Percentiles rank a stretch among this genome's conserved stretches.
phyloP scores from a whole-genome alignment of 257 asterid species.

The Scutellaria galericulata region DNA sequence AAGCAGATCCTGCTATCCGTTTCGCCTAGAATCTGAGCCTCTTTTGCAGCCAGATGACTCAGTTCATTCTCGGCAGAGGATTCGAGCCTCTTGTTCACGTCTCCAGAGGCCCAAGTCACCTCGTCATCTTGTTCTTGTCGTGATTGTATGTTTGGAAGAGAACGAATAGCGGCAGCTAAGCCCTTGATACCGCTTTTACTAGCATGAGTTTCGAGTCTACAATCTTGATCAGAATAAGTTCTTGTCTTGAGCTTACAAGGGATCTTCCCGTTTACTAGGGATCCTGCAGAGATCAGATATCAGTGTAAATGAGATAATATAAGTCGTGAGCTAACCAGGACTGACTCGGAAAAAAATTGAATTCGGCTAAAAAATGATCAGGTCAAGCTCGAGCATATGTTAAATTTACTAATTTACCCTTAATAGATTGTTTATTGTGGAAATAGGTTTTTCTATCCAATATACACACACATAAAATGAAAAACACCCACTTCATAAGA shows the following conservation, averaged over 20 bases:
- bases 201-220: constrained; percentile 7
- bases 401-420: too few species aligned
- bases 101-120: constrained; percentile 38
- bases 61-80: constrained; percentile 55
- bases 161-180: constrained; percentile 27
- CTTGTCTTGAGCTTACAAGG: constrained; percentile 30
- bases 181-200: constrained; percentile 21
- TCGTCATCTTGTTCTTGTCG: constrained; percentile 41
- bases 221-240: constrained; percentile 18
- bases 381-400: too few species aligned
- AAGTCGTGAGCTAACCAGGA: too few species aligned
- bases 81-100: constrained; percentile 40
- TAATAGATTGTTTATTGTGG: too few species aligned
- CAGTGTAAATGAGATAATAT: too few species aligned
- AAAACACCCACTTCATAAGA: too few species aligned
- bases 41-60: constrained; percentile 21
- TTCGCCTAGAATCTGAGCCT: constrained; percentile 28
- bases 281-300: background rate
- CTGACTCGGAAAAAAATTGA: too few species aligned
- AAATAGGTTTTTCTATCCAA: too few species aligned
- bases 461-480: too few species aligned
- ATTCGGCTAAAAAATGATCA: too few species aligned
- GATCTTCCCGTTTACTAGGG: constrained; percentile 30
- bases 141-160: constrained; percentile 31
- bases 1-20: constrained; percentile 39